phyloP scores from a whole-genome alignment of 2,329 filamentous ascomycete genomes.

The Fusarium tjaetaba region DNA sequence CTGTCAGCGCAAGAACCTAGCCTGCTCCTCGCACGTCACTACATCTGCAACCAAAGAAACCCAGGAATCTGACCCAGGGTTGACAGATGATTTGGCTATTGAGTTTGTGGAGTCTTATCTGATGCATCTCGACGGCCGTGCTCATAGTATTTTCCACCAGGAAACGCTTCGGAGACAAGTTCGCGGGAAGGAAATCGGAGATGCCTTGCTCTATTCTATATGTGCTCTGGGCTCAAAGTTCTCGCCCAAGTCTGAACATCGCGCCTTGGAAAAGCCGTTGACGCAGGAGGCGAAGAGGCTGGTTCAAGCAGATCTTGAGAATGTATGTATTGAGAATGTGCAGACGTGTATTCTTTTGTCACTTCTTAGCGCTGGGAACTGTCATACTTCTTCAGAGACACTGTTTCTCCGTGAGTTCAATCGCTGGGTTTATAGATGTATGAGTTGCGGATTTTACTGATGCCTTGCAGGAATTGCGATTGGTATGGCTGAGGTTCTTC shows the following conservation, averaged over 20 bases:
- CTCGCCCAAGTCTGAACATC: not conserved
- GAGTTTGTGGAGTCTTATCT: slow-evolving; percentile 4
- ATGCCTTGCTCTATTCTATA: not conserved
- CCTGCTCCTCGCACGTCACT: not conserved
- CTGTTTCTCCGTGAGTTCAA: not conserved
- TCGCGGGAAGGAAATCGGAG: not conserved
- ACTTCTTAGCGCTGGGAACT: not conserved
- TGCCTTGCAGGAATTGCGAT: not conserved
- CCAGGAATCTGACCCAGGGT: rapidly evolving
- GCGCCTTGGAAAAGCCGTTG: not conserved
- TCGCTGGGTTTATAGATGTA: no score
- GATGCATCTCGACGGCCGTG: not conserved
- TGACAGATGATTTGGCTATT: not conserved
- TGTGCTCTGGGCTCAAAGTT: not conserved
- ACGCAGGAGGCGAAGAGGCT: not conserved
- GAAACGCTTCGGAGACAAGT: not conserved
- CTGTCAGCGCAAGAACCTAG: not conserved
- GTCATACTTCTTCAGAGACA: slow-evolving; percentile 1
- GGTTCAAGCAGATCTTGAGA: not conserved
- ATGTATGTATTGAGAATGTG: slow-evolving; percentile 2
- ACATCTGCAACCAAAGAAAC: not conserved
- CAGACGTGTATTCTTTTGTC: slow-evolving; percentile 3
- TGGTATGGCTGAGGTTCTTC: slow-evolving; percentile 9
- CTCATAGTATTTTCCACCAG: slow-evolving; percentile 4
- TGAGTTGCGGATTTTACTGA: no score